phyloP scores from a whole-genome alignment of 495 filamentous ascomycete genomes.

The Sabuloglossum arenarium region DNA sequence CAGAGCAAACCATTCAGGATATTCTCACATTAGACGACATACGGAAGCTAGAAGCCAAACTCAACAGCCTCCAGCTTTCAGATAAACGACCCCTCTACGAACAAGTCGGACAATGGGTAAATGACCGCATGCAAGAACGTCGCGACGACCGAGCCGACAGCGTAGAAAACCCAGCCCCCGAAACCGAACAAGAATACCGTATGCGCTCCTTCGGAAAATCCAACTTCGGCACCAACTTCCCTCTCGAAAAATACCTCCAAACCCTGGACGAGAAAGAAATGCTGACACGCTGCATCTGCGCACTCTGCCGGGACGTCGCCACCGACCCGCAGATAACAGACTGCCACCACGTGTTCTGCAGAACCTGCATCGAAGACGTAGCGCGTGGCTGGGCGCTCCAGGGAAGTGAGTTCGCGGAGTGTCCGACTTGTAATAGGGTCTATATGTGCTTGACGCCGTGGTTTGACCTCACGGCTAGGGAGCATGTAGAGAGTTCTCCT shows the following conservation, averaged over 20 bases:
- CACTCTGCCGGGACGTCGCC: slow-evolving; percentile 1
- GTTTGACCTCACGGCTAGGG: not conserved
- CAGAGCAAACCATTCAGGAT: slow-evolving; percentile 1
- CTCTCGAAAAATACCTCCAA: not conserved
- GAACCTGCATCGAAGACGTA: not conserved
- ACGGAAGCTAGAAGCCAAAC: slow-evolving; percentile 1
- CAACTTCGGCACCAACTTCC: not conserved
- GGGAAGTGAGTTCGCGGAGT: not conserved
- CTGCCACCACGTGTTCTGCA: slow-evolving; percentile 7
- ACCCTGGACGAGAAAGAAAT: slow-evolving; percentile 4
- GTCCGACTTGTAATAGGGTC: not conserved
- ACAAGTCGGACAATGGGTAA: slow-evolving; percentile 3
- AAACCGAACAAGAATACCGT: not conserved
- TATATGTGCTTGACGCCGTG: not conserved
- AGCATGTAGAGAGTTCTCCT: not conserved
- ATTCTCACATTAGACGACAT: slow-evolving; percentile 4
- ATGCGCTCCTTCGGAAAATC: not conserved
- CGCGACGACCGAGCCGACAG: not conserved
- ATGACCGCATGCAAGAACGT: not conserved
- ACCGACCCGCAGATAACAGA: slow-evolving; percentile 1
- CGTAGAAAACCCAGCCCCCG: not conserved
- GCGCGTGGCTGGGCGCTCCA: not conserved
- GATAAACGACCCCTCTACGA: not conserved
- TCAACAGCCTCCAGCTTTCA: not conserved
- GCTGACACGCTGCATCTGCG: slow-evolving; percentile 2